Conservation (phyloP, 306 rosid genomes). For the Ziziphus jujuba region DNA sequence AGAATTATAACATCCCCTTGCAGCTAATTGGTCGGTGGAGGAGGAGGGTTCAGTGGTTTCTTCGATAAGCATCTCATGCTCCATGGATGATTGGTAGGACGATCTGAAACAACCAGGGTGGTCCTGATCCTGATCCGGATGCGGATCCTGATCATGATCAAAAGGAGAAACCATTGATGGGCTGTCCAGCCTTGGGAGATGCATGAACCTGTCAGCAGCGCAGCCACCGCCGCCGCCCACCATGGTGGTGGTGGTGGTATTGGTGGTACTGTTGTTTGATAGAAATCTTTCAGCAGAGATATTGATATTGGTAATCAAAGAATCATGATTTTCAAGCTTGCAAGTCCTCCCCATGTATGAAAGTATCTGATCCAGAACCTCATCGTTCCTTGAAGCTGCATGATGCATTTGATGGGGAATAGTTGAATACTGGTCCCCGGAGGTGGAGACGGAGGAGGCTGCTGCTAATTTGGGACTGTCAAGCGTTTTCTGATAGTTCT, state of each 20-base stretch:
- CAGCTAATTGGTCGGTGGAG: conserved; percentile 6
- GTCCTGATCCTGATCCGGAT: too few species aligned
- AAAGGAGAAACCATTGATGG: conserved; percentile 18
- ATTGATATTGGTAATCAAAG: conserved; percentile 16
- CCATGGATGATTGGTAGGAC: conserved; percentile 24
- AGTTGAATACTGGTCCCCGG: conserved; percentile 19
- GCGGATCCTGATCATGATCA: conserved; percentile 25
- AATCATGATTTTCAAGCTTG: conserved; percentile 47
- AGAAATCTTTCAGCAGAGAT: conserved; percentile 22
- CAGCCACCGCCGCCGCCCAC: too few species aligned
- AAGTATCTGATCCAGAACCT: conserved; percentile 53
- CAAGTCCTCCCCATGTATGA: conserved; percentile 59
- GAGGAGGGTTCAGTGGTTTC: conserved; percentile 24
- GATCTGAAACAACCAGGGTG: conserved; percentile 10
- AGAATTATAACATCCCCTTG: too few species aligned
- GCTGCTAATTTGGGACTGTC: conserved; percentile 47
- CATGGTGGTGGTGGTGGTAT: too few species aligned
- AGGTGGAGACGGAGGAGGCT: too few species aligned
- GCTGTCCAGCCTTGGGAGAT: conserved; percentile 57
- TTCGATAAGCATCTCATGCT: conserved; percentile 34
- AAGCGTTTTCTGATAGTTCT: conserved; percentile 48
- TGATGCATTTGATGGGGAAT: conserved; percentile 7
- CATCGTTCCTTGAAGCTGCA: conserved; percentile 41
- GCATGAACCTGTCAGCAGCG: conserved; percentile 40
- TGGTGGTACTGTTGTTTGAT: too few species aligned